phyloP scores from a whole-genome alignment of 176 grass and related monocot species.

The Tillandsia fasciculata region DNA sequence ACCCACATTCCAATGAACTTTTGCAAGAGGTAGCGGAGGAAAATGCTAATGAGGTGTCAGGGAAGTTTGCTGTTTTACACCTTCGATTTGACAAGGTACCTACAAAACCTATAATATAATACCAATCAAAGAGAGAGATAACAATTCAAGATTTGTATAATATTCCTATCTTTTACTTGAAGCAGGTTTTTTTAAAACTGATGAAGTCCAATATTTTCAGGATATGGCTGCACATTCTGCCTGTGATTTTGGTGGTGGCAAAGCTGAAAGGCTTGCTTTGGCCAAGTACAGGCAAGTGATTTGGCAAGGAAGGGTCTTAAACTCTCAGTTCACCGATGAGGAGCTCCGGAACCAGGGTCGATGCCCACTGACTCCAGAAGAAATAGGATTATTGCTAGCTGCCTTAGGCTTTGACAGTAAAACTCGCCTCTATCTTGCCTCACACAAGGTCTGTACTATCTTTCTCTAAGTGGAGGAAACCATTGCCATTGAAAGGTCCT shows the following conservation, averaged over 20 bases:
- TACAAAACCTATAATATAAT: conserved; percentile 7
- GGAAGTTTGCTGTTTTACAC: conserved; percentile 80
- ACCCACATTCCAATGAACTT: conserved; percentile 19
- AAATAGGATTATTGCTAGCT: conserved; percentile 68
- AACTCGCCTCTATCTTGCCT: conserved; percentile 85
- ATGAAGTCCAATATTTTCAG: conserved; percentile 25
- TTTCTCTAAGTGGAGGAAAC: background rate
- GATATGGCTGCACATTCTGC: conserved; percentile 97
- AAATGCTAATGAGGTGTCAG: conserved; percentile 19
- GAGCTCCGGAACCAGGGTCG: conserved; percentile 63
- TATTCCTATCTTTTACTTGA: conserved; percentile 1
- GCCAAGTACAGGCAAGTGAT: conserved; percentile 92
- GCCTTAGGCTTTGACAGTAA: conserved; percentile 64
- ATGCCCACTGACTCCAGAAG: conserved; percentile 84
- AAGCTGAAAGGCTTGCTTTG: conserved; percentile 74
- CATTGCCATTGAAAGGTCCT: background rate
- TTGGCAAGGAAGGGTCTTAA: conserved; percentile 86
- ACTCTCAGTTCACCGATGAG: conserved; percentile 63
- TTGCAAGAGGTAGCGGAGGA: conserved; percentile 27
- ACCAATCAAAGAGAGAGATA: background rate
- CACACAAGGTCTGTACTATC: conserved; percentile 54
- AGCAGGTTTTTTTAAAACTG: conserved; percentile 2
- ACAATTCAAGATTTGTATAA: too few relatives aligned
- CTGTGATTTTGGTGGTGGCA: conserved; percentile 82
- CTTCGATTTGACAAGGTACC: conserved; percentile 93